Percentiles rank a stretch among this genome's conserved stretches.
These are phyloP conservation scores for Lobosporangium transversale DNA, from an alignment of 192 early-diverging fungal species.

Conservation along the genomic window DNA sequence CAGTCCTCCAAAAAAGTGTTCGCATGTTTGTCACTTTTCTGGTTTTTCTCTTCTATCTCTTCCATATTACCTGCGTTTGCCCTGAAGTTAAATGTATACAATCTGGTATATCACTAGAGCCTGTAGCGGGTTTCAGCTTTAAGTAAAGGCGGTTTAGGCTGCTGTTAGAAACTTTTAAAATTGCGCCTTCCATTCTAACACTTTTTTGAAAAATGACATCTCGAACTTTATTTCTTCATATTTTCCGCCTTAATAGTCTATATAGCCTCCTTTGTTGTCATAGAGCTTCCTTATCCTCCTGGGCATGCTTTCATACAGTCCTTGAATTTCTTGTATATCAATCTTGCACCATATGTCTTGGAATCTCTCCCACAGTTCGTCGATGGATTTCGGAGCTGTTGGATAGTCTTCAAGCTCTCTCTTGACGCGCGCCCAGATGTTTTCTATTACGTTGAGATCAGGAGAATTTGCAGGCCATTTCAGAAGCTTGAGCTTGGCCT, in stretches of 20 bases:
- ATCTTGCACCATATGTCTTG: background rate
- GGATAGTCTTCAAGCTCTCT: background rate
- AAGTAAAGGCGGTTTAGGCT: too few species aligned
- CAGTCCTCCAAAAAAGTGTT: too few species aligned
- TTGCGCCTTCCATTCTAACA: too few species aligned
- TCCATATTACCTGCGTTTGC: too few species aligned
- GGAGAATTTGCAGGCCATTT: conserved; percentile 16
- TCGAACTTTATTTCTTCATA: too few species aligned
- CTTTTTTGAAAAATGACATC: too few species aligned
- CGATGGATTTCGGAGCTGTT: background rate
- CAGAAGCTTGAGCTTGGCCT: background rate
- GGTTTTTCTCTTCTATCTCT: too few species aligned
- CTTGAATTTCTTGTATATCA: background rate
- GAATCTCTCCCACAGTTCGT: conserved; percentile 1
- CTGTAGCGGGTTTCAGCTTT: too few species aligned
- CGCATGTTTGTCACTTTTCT: too few species aligned
- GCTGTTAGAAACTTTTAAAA: too few species aligned
- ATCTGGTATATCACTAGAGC: too few species aligned
- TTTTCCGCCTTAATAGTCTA: background rate
- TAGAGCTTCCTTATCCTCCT: background rate
- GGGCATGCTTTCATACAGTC: background rate
- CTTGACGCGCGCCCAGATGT: background rate
- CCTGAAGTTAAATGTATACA: too few species aligned
- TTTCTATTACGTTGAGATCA: conserved; percentile 13
- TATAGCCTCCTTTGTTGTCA: background rate